Conservation (phyloP, 1,284 basidiomycete species). For the Hemileia vastatrix region DNA sequence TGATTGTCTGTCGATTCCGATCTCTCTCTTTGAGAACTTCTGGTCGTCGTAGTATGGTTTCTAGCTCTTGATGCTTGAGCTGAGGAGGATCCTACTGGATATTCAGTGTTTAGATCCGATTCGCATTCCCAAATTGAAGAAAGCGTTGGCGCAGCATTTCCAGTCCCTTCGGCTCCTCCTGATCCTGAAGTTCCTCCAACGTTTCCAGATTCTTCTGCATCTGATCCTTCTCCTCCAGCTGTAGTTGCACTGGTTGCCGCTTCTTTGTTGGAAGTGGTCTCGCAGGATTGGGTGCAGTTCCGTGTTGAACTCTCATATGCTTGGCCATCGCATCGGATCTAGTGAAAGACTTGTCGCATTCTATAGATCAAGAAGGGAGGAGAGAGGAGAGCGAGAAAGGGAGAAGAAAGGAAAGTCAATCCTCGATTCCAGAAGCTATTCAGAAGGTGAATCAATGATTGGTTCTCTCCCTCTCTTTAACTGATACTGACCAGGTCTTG, state of each 20-base stretch:
- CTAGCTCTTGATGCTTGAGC: background rate
- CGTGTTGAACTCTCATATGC: conserved; percentile 82
- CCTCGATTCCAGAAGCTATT: background rate
- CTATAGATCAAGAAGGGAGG: conserved; percentile 46
- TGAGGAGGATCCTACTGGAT: background rate
- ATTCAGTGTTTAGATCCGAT: background rate
- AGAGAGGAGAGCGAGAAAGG: background rate
- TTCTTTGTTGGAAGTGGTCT: conserved; percentile 15
- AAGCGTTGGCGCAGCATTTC: background rate
- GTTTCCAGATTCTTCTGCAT: background rate
- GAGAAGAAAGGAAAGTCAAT: background rate
- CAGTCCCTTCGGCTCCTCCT: background rate
- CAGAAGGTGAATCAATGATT: background rate
- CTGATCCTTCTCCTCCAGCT: conserved; percentile 22
- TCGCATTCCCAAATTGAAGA: background rate
- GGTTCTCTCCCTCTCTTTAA: background rate
- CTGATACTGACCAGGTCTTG: conserved; percentile 55
- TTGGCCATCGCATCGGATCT: conserved; percentile 82
- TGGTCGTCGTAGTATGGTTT: background rate
- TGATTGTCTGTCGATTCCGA: too few relatives aligned
- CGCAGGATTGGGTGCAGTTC: conserved; percentile 25
- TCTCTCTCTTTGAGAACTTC: too few relatives aligned
- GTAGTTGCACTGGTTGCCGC: conserved; percentile 12
- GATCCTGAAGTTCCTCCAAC: background rate
- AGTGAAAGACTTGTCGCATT: conserved; percentile 86